phyloP scores from a whole-genome alignment of 2,329 filamentous ascomycete species.

The Penicillium sp. region DNA sequence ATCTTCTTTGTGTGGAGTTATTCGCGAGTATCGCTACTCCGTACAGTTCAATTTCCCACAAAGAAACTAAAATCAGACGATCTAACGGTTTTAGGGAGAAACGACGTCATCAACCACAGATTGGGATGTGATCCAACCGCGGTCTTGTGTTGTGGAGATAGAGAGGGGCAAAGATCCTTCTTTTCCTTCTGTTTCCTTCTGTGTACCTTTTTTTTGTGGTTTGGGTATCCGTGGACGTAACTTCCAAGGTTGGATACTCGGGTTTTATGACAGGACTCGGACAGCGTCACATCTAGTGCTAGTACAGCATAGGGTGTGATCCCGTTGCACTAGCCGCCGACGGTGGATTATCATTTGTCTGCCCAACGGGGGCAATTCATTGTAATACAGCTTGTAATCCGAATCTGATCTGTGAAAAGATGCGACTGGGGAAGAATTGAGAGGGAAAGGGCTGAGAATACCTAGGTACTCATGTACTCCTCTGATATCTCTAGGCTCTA shows the following conservation, averaged over 20 bases:
- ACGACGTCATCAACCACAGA: conserved; percentile 7
- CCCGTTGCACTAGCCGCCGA: neutral
- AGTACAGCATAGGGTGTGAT: conserved; percentile 4
- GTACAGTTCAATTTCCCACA: neutral
- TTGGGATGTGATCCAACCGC: neutral
- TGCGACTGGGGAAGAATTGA: neutral
- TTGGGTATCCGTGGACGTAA: too few species aligned
- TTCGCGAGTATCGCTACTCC: too few species aligned
- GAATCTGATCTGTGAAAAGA: neutral
- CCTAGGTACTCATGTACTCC: too few species aligned
- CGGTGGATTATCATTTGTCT: conserved; percentile 7
- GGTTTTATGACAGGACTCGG: neutral
- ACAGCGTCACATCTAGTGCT: conserved; percentile 4
- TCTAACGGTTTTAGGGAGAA: conserved; percentile 4
- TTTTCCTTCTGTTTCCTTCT: conserved; percentile 1
- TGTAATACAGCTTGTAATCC: neutral
- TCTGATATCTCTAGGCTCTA: too few species aligned
- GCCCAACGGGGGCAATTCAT: conserved; percentile 7
- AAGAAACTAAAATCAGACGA: conserved; percentile 4
- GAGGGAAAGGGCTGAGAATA: neutral
- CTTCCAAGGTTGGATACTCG: too few species aligned
- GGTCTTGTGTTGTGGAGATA: neutral
- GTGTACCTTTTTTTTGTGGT: neutral
- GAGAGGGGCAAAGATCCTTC: conserved; percentile 2
- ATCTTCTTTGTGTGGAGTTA: neutral